Conservation (phyloP, 352 stramenopile species). For the Pythium insidiosum region DNA sequence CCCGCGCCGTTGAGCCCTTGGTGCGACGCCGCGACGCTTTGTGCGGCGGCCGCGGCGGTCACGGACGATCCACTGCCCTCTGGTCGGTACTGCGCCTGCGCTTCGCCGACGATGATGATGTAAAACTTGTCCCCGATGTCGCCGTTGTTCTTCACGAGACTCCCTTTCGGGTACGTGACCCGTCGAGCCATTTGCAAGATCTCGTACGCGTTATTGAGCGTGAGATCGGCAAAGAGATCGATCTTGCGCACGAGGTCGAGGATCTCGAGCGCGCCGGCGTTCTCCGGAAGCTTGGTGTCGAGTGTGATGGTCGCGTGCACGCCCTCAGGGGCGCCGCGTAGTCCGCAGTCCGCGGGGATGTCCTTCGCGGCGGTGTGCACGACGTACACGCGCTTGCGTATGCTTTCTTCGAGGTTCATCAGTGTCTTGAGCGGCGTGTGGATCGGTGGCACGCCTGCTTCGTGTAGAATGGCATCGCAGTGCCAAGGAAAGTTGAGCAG, state of each 20-base stretch:
- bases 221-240: constrained; percentile 72
- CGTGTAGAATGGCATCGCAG: constrained; percentile 91
- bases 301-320: constrained; percentile 86
- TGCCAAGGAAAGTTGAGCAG: constrained; percentile 93
- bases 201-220: constrained; percentile 80
- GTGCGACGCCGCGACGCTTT: too few relatives aligned
- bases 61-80: constrained; percentile 10
- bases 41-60: not conserved
- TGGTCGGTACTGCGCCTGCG: constrained; percentile 39
- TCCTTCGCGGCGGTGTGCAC: constrained; percentile 91
- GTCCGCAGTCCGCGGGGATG: constrained; percentile 55
- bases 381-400: constrained; percentile 91
- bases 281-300: constrained; percentile 64
- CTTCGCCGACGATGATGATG: constrained; percentile 79
- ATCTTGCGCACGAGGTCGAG: constrained; percentile 83
- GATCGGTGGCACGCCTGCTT: constrained; percentile 92
- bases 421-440: constrained; percentile 94
- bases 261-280: constrained; percentile 71
- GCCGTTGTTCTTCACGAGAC: constrained; percentile 39
- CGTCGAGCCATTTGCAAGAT: constrained; percentile 76
- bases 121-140: constrained; percentile 58
- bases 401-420: constrained; percentile 76
- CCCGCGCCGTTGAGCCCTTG: too few relatives aligned
- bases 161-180: constrained; percentile 55
- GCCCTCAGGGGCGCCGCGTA: constrained; percentile 85